These are phyloP conservation scores for Chrysoporthe austroafricana DNA, from an alignment of 2,329 filamentous ascomycete species.

Conservation along the genomic window DNA sequence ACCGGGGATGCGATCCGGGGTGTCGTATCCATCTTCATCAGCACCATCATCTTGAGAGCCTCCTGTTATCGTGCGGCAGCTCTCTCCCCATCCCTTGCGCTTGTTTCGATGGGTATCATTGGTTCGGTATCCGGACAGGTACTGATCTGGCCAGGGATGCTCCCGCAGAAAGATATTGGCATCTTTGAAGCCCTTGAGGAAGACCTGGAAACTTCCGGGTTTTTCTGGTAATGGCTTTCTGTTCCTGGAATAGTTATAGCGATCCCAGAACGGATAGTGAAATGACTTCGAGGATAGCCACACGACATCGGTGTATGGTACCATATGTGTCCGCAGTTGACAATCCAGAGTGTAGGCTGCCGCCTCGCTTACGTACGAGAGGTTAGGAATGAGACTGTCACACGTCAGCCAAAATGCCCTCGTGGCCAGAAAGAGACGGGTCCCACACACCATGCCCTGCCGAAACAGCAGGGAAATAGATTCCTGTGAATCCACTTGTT, in stretches of 20 bases:
- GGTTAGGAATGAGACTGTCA: constrained; percentile 82
- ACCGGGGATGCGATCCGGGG: constrained; percentile 43
- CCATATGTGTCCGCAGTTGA: constrained; percentile 86
- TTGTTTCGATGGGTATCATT: constrained; percentile 69
- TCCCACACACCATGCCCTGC: constrained; percentile 73
- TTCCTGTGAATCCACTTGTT: constrained; percentile 99
- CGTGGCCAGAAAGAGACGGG: not conserved
- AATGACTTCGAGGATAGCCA: constrained; percentile 95
- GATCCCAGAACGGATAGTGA: constrained; percentile 97
- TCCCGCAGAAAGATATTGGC: constrained; percentile 94
- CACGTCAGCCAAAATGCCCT: constrained; percentile 8
- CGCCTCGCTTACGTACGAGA: constrained; percentile 97
- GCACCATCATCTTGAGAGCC: constrained; percentile 63
- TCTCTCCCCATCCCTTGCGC: constrained; percentile 78
- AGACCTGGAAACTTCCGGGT: constrained; percentile 95
- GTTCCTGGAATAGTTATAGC: constrained; percentile 83
- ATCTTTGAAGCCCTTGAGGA: constrained; percentile 95
- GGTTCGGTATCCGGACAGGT: constrained; percentile 70
- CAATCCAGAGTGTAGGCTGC: constrained; percentile 94
- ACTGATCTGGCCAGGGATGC: constrained; percentile 95
- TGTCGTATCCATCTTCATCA: constrained; percentile 46
- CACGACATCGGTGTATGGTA: constrained; percentile 96
- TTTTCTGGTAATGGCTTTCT: constrained; percentile 87
- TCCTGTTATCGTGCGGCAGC: constrained; percentile 67
- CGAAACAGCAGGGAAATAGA: constrained; percentile 96